A percentile compares a stretch with the other conserved stretches of the same genome.
Conservation (phyloP, 371 early-diverging fungal species). For the Apophysomyces elegans region DNA sequence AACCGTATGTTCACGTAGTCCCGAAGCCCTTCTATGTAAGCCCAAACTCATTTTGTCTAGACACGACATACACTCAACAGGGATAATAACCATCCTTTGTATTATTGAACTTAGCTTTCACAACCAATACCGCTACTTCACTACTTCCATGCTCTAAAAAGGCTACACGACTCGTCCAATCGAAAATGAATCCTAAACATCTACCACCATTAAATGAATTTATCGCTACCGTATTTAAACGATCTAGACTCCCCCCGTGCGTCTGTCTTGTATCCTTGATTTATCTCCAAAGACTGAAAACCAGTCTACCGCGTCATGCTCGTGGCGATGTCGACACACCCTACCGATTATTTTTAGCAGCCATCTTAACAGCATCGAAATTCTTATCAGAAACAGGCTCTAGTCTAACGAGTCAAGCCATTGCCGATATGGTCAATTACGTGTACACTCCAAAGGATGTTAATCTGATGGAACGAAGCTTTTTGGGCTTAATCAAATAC, state of each 20-base stretch:
- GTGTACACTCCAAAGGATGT: conserved; percentile 68
- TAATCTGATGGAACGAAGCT: conserved; percentile 54
- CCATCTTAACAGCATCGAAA: conserved; percentile 72
- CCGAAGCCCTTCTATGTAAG: conserved; percentile 54
- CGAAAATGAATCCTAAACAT: conserved; percentile 16
- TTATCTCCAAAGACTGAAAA: conserved; percentile 76
- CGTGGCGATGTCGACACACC: conserved; percentile 77
- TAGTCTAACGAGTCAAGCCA: conserved; percentile 58
- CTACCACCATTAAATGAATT: conserved; percentile 47
- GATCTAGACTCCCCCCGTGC: conserved; percentile 47
- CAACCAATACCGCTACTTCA: conserved; percentile 51
- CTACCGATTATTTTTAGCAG: conserved; percentile 75
- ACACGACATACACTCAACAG: neutral
- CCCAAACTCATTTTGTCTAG: neutral
- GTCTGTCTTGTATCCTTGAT: conserved; percentile 69
- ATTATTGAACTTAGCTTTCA: conserved; percentile 33
- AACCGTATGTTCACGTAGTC: conserved; percentile 50
- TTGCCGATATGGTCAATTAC: conserved; percentile 65
- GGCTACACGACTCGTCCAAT: conserved; percentile 11
- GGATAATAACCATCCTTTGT: neutral
- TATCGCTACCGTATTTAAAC: conserved; percentile 43
- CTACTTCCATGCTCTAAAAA: conserved; percentile 43
- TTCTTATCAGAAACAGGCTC: conserved; percentile 65
- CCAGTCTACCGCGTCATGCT: conserved; percentile 64
- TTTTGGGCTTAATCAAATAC: conserved; percentile 52